Evolutionary conservation across 129 eudicot genomes (phyloP), one percentile per base, ranked within the genome.

Genomic region (Flaveria robusta): DNA sequence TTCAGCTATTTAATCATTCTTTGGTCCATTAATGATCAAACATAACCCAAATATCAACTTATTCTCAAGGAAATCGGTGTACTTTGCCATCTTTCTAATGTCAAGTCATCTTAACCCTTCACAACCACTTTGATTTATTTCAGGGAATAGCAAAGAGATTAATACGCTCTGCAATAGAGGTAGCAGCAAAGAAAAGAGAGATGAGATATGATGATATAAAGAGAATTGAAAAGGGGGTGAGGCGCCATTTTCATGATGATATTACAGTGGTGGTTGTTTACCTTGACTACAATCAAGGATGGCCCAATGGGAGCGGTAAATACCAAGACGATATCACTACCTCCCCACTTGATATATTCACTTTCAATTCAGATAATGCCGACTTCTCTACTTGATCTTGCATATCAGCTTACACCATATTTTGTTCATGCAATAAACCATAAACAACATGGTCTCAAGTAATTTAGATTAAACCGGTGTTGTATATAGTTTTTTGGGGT

Each of bases 111-210:
- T 68, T 66, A 34, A 78, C 24, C 15, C 14, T 22, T 59, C 10
- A 45, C 29, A 29, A 46, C 23, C 19, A 66, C 72, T 77, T 59
- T 74, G 52, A 27, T 20, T 71, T 11, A 56, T 71, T 71, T 31
- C 84, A 91, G 97, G 97, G 97, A 29, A 86, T 91, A 81, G 97
- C 97, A 29, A 88, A 84, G 80, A 82, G 90, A 74, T 80, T 91
- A 68, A 83, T 88, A 45, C 72, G 90, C 31, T 83, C 92, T 43
- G 97, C 97, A 45, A 66, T 91, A 22, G 77, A 78, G 76, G 83
- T 71, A 69, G 97, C 92, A 9, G 91, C 92, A 46, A 86, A 74
- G 80, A 88, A 85, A 51, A 86, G 88, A 69, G 87, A 88, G 64
- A 85, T 88, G 85, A 80, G 88, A 24, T 91, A 91, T 7, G 86